Conservation (phyloP, 768 basidiomycete genomes). For the Leccinum aurantiacum region DNA sequence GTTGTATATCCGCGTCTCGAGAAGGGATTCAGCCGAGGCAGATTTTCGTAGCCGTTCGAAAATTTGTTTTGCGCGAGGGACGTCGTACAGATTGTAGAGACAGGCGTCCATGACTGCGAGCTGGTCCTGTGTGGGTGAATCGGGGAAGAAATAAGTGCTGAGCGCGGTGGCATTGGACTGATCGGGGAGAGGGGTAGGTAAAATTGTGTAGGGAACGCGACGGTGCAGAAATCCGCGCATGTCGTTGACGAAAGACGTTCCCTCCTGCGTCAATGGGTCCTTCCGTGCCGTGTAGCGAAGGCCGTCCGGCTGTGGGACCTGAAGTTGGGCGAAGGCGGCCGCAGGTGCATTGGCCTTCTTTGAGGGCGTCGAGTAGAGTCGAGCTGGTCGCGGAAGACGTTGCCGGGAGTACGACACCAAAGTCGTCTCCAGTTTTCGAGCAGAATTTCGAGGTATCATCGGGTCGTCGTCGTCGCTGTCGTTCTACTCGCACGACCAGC, state of each 20-base stretch:
- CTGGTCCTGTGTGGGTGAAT: constrained; percentile 65
- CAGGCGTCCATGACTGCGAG: constrained; percentile 82
- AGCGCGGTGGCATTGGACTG: constrained; percentile 37
- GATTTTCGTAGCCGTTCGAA: constrained; percentile 61
- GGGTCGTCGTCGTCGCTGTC: not conserved
- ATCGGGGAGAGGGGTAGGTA: constrained; percentile 66
- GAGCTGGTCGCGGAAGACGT: constrained; percentile 64
- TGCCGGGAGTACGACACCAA: constrained; percentile 63
- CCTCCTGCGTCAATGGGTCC: constrained; percentile 21
- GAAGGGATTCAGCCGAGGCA: constrained; percentile 43
- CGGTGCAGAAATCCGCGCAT: constrained; percentile 54
- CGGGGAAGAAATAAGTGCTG: constrained; percentile 58
- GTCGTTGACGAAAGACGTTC: constrained; percentile 29
- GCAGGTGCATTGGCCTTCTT: constrained; percentile 56
- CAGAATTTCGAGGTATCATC: constrained; percentile 33
- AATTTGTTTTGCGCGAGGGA: constrained; percentile 70
- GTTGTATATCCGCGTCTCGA: constrained; percentile 56
- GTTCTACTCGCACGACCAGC: constrained; percentile 19
- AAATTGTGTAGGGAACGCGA: constrained; percentile 49
- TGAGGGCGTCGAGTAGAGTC: constrained; percentile 68
- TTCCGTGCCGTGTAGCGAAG: constrained; percentile 35
- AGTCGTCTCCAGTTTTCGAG: constrained; percentile 37
- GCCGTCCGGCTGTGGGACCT: constrained; percentile 38
- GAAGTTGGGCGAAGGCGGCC: constrained; percentile 40
- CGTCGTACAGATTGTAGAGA: constrained; percentile 46